A percentile compares a stretch with the other conserved stretches of the same genome.
Conservation (phyloP, 2,329 filamentous ascomycete species). For the Laburnicola sp. region DNA sequence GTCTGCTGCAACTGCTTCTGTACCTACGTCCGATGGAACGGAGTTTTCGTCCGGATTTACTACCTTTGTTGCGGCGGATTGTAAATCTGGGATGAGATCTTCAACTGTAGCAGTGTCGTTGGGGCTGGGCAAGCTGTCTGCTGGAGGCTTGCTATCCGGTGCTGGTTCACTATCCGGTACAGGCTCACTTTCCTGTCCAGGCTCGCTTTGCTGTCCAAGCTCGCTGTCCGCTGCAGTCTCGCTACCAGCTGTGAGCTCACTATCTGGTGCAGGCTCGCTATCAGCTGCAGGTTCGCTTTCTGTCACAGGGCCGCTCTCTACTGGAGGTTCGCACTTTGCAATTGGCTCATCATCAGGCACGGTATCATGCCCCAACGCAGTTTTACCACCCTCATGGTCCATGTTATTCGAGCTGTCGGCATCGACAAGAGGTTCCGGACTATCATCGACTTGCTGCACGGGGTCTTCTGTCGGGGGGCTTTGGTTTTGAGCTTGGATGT, state of each 20-base stretch:
- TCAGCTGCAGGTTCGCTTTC: constrained; percentile 2
- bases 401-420: no score
- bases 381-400: no score
- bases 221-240: constrained; percentile 4
- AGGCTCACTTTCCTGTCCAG: background rate
- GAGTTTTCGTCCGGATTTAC: no score
- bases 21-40: no score
- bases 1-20: no score
- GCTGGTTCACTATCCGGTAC: background rate
- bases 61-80: no score
- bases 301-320: background rate
- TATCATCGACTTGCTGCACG: background rate
- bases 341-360: background rate
- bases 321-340: background rate
- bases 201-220: constrained; percentile 1
- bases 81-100: no score
- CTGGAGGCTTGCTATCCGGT: background rate
- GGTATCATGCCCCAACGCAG: background rate
- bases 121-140: no score
- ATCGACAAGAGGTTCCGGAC: background rate
- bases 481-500: no score
- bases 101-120: no score
- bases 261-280: background rate
- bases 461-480: no score
- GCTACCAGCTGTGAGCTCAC: background rate